Base-by-base conservation (phyloP, 176 grass and related monocot genomes). In the Eleusine indica region DNA sequence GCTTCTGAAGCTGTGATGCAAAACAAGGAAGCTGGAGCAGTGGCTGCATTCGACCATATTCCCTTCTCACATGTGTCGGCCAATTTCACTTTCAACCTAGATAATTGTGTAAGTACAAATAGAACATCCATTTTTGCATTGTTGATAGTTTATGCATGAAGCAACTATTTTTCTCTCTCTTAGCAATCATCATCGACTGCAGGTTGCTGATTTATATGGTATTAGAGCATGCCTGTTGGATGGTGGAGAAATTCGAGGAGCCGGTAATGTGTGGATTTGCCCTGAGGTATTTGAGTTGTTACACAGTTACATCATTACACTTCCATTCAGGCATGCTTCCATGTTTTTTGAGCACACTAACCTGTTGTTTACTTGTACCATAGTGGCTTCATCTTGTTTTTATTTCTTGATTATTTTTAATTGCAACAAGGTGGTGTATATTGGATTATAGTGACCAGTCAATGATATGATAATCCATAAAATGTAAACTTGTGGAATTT, bases 181-280 rank as follows among this genome's bases (percentile, higher is more conserved):
- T 90, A 79, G 6, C 19, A 65, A 52, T 70, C 76, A 62, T 81
- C 29, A 30, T 68, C 64, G 66, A 21, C 47, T 68, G 35, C 81
- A 98, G 96, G 91, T 98, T 73, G 96, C 87, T 74, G 96, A 98
- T 79, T 88, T 98, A n/a, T 98, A 98, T 92, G 96, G 96, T 74
- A 98, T 98, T 67, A 94, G 96, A 90, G 93, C 93, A 85, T 91
- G 91, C 87, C 91, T 98, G 71, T 90, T 98, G 80, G 93, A 95
- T 86, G 96, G 89, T 66, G 93, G 96, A 81, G 96, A 98, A 89
- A 98, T 98, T 84, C 93, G 96, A 79, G 96, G 96, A 43, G 96
- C 96, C 90, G 96, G 96, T 84, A 98, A 93, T 82, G 93, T 78
- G 75, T 98, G 93, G 93, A 87, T 98, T 89, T 98, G 96, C 81